Base-by-base conservation (phyloP, 2,329 filamentous ascomycete genomes). In the Dryadomyces sulphureus region DNA sequence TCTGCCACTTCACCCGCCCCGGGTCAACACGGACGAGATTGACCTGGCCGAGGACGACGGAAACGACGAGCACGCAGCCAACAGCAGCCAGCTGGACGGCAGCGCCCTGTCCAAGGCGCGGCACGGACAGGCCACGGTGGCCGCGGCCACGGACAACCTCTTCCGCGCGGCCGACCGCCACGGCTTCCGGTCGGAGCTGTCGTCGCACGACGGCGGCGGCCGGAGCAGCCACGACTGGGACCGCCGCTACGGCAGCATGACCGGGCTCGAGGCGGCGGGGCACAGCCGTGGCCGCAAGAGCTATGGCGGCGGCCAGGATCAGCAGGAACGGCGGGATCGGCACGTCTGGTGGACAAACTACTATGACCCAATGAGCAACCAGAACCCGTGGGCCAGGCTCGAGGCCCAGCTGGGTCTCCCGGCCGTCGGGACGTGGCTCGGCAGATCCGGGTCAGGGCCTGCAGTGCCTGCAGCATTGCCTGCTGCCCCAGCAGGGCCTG, bases 381-480 rank as follows among this genome's bases (percentile, higher is more conserved):
- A 79, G 57, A 85, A 89, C 57, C 84, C 84, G 0, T 89, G 84
- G 84, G 72, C 69, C 43, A 59, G 57, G 8, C 60, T 81, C 19
- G 77, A 81, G 58, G 62, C 63, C 53, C 53, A 59, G 7, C 59
- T 59, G 21, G 68, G 68, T 0, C 52, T 79, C 41, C 52, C 60
- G 35, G 49, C 69, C 1, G 57, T 57, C 14, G 72, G 69, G 2
- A 56, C 53, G 0, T 79, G 73, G 74, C 50, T 70, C 22, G 17
- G 21, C 1, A 17, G 43, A 9, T 8, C 19, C 16, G 21, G 21
- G 16, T 19, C 14, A 6, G 16, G 14, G 16, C 20, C 34, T n/a
- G 12, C 34, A 36, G 8, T 30, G 27, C 27, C 27, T n/a, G n/a
- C n/a, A n/a, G n/a, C n/a, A 32, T 32, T 32, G n/a, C n/a, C n/a